Evolutionary conservation across 2,329 filamentous ascomycete genomes (phyloP).

Genomic region (Fusarium clavum): DNA sequence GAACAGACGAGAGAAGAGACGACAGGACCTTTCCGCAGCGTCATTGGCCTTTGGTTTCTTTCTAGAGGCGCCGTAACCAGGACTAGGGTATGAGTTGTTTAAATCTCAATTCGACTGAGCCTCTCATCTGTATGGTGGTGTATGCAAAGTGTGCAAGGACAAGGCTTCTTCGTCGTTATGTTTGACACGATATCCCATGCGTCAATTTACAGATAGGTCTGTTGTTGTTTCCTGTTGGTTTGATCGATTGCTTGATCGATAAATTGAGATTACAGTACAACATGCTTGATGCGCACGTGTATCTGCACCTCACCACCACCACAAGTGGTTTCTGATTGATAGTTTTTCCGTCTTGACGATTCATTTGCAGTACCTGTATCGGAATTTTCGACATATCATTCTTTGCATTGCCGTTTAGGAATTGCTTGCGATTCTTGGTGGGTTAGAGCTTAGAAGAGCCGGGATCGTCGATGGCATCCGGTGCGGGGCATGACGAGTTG

Average conservation of each 20-base stretch:
- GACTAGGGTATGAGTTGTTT: slow-evolving; percentile 13
- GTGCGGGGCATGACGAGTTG: slow-evolving; percentile 27
- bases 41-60: slow-evolving; percentile 20
- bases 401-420: slow-evolving; percentile 21
- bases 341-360: slow-evolving; percentile 1
- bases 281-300: slow-evolving; percentile 30
- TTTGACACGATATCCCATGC: slow-evolving; percentile 23
- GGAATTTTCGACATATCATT: slow-evolving; percentile 27
- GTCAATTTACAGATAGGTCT: slow-evolving; percentile 26
- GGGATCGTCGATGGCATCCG: slow-evolving; percentile 36
- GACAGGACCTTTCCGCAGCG: slow-evolving; percentile 15
- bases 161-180: background rate
- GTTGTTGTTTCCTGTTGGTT: slow-evolving; percentile 23
- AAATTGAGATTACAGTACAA: slow-evolving; percentile 13
- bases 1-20: slow-evolving; percentile 31
- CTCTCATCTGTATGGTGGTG: slow-evolving; percentile 9
- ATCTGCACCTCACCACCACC: slow-evolving; percentile 17
- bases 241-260: slow-evolving; percentile 12
- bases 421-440: slow-evolving; percentile 32
- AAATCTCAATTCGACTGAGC: slow-evolving; percentile 16
- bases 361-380: slow-evolving; percentile 13
- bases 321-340: slow-evolving; percentile 4
- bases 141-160: slow-evolving; percentile 5
- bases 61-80: slow-evolving; percentile 11
- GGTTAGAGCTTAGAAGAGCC: slow-evolving; percentile 6